Conservation (phyloP, 1,284 basidiomycete species). For the Rhodotorula sp. region DNA sequence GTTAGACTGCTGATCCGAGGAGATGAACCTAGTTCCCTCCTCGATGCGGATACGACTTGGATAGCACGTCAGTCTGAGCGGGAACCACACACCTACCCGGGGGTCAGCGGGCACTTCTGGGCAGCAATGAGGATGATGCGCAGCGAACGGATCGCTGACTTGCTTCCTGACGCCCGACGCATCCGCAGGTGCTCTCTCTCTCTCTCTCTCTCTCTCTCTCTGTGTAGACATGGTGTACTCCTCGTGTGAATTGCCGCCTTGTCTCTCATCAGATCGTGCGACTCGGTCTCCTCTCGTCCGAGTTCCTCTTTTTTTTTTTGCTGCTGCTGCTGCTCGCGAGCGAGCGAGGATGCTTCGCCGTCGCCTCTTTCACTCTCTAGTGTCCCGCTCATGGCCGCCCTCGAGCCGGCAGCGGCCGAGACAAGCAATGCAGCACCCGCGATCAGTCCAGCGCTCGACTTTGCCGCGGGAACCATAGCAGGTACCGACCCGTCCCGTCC, state of each 20-base stretch:
- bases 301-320: no score
- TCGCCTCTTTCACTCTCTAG: no score
- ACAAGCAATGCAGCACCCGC: background rate
- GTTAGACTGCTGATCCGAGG: conserved; percentile 1
- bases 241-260: no score
- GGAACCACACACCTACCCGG: background rate
- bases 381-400: background rate
- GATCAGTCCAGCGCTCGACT: conserved; percentile 61
- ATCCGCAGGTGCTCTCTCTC: no score
- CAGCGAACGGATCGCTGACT: background rate
- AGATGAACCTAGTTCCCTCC: no score
- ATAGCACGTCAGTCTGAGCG: conserved; percentile 11
- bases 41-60: conserved; percentile 6
- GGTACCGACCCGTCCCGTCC: conserved; percentile 48
- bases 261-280: no score
- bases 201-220: no score
- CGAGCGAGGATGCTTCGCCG: no score
- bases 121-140: background rate
- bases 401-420: background rate
- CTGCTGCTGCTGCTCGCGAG: no score
- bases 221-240: no score
- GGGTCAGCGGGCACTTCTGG: background rate
- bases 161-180: background rate
- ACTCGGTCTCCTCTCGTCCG: no score
- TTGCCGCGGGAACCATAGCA: conserved; percentile 69